A percentile compares a stretch with the other conserved stretches of the same genome.
Conservation (phyloP, 331 rosid genomes). For the Phaseolus coccineus region DNA sequence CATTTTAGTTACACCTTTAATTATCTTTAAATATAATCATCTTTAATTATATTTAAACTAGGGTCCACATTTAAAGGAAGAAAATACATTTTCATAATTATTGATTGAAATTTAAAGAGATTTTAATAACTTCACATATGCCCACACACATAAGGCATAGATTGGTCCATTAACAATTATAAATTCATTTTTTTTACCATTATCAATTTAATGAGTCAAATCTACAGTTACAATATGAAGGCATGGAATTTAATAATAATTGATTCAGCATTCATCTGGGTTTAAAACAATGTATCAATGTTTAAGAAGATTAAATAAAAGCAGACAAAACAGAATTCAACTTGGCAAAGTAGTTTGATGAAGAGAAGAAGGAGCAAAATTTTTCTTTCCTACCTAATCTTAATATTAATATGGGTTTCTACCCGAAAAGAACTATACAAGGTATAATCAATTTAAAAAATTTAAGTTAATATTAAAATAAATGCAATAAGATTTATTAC, state of each 20-base stretch:
- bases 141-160: background rate
- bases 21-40: background rate
- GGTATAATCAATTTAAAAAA: background rate
- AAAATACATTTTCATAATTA: background rate
- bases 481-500: too few relatives aligned
- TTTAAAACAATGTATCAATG: background rate
- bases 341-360: slow-evolving; percentile 15
- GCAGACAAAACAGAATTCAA: slow-evolving; percentile 41
- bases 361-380: background rate
- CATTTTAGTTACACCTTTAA: background rate
- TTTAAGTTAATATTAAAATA: background rate
- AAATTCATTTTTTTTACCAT: too few relatives aligned
- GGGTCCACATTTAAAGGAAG: background rate
- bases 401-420: background rate
- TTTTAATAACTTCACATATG: background rate
- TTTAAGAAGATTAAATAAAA: slow-evolving; percentile 9
- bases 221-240: background rate
- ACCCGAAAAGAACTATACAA: background rate
- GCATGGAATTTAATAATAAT: slow-evolving; percentile 1
- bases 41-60: background rate
- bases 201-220: background rate
- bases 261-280: background rate
- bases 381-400: background rate
- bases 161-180: too few relatives aligned
- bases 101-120: background rate